Percentiles rank a stretch among this genome's conserved stretches.
Conservation (phyloP, 2,329 filamentous ascomycete species). For the Verticillium albo-atrum region DNA sequence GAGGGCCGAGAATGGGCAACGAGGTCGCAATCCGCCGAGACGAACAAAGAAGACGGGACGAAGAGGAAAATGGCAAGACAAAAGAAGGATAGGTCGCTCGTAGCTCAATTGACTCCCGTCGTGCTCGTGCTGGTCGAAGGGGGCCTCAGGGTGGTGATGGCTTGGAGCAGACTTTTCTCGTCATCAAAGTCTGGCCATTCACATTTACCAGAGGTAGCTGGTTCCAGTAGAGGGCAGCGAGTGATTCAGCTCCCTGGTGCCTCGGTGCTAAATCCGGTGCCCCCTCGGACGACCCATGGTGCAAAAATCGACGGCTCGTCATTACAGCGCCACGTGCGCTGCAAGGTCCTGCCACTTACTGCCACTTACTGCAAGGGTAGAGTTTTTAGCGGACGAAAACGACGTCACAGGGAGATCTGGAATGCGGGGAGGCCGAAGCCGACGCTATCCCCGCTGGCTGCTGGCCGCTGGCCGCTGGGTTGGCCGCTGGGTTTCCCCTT, state of each 20-base stretch:
- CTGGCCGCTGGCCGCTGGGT: neutral
- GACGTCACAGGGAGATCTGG: constrained; percentile 3
- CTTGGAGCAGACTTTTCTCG: neutral
- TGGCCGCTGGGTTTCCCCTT: no score
- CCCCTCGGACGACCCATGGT: neutral
- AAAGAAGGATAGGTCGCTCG: neutral
- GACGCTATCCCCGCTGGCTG: neutral
- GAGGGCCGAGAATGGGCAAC: neutral
- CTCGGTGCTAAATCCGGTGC: neutral
- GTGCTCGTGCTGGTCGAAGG: neutral
- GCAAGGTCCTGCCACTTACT: neutral
- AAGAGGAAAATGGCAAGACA: neutral
- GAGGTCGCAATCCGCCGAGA: neutral
- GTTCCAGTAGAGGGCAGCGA: neutral
- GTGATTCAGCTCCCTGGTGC: neutral
- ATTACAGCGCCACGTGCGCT: neutral
- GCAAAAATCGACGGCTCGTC: neutral
- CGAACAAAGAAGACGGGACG: neutral
- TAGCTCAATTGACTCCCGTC: neutral
- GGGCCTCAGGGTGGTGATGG: no score
- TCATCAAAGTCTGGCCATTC: neutral
- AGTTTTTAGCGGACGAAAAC: neutral
- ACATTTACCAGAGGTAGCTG: neutral
- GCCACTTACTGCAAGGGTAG: neutral
- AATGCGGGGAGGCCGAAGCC: constrained; percentile 1